phyloP scores from a whole-genome alignment of 257 asterid genomes.

The Apocynum venetum region DNA sequence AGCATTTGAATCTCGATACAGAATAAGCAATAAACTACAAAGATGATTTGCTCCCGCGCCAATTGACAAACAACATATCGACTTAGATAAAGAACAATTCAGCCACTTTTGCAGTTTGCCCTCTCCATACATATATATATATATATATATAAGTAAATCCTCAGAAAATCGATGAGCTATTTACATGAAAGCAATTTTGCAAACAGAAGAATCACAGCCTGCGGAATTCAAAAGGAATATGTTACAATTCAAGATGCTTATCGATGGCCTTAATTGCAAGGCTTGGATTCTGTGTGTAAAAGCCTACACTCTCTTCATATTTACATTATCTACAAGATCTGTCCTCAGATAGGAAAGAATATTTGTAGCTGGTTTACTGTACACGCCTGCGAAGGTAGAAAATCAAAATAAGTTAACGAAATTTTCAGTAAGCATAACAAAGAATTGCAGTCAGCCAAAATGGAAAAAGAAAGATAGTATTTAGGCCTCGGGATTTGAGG shows the following conservation, averaged over 20 bases:
- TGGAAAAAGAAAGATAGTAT: neutral
- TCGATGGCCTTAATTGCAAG: conserved; percentile 22
- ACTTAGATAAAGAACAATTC: too few relatives aligned
- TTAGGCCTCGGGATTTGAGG: neutral
- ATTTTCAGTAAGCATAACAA: neutral
- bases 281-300: conserved; percentile 6
- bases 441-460: neutral
- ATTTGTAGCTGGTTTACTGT: conserved; percentile 29
- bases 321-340: conserved; percentile 41
- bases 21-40: too few relatives aligned
- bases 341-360: conserved; percentile 24
- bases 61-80: too few relatives aligned
- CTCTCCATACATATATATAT: neutral
- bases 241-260: conserved; percentile 1
- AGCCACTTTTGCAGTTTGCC: neutral
- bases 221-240: conserved; percentile 7
- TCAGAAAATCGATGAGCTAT: neutral
- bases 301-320: conserved; percentile 12
- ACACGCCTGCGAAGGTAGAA: conserved; percentile 41
- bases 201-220: conserved; percentile 1
- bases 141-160: too few relatives aligned
- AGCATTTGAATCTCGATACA: too few relatives aligned
- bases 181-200: conserved; percentile 4
- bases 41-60: too few relatives aligned
- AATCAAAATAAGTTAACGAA: neutral